Conservation (phyloP, 2,329 filamentous ascomycete species). For the Stagonosporopsis rhizophila region DNA sequence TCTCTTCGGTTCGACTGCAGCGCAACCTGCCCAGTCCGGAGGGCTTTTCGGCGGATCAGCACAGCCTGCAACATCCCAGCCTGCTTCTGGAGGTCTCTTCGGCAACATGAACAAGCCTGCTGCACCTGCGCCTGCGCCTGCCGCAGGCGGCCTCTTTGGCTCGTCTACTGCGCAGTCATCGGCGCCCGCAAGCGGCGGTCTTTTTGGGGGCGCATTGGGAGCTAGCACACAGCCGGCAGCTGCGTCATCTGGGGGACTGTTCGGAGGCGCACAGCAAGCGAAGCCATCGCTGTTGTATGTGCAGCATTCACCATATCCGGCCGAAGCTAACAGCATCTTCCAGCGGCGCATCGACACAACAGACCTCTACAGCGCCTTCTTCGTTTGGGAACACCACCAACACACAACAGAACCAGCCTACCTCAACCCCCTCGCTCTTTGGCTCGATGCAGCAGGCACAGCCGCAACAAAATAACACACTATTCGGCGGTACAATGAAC, state of each 20-base stretch:
- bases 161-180: constrained; percentile 38
- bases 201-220: constrained; percentile 47
- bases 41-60: constrained; percentile 33
- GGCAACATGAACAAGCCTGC: constrained; percentile 47
- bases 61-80: constrained; percentile 29
- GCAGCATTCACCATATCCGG: constrained; percentile 8
- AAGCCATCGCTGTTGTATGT: constrained; percentile 51
- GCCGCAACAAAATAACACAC: constrained; percentile 38
- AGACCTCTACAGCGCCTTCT: constrained; percentile 35
- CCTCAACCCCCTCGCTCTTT: constrained; percentile 44
- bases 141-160: constrained; percentile 46
- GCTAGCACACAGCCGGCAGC: constrained; percentile 30
- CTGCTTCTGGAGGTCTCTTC: constrained; percentile 44
- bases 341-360: constrained; percentile 46
- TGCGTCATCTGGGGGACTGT: constrained; percentile 44
- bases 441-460: constrained; percentile 37
- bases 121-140: constrained; percentile 29
- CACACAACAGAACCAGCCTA: constrained; percentile 39
- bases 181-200: constrained; percentile 36
- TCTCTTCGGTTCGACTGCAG: constrained; percentile 46
- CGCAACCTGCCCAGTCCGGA: constrained; percentile 32
- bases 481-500: constrained; percentile 45
- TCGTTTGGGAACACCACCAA: constrained; percentile 41
- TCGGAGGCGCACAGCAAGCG: constrained; percentile 36
- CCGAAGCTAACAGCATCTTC: constrained; percentile 39